These are phyloP conservation scores for Monilinia vaccinii-corymbosi DNA, from an alignment of 2,329 filamentous ascomycete genomes.

Conservation along the genomic window DNA sequence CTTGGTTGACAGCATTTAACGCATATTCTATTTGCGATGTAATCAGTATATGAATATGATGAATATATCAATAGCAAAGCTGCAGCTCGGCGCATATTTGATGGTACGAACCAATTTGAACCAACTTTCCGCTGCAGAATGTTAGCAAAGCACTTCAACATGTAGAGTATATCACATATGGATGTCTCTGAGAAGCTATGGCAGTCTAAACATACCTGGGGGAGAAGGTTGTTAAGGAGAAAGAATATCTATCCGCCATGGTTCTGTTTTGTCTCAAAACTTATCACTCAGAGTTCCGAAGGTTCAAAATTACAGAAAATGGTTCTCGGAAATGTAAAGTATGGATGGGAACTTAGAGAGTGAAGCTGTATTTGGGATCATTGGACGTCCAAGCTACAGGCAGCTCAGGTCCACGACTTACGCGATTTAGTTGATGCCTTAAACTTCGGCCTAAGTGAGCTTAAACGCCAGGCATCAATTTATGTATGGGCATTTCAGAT, in stretches of 20 bases:
- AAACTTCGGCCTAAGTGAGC: slow-evolving; percentile 3
- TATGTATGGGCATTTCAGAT: not conserved
- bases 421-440: slow-evolving; percentile 14
- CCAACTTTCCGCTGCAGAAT: slow-evolving; percentile 78
- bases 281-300: slow-evolving; percentile 1
- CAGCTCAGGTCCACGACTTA: slow-evolving; percentile 14
- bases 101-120: slow-evolving; percentile 73
- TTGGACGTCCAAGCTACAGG: slow-evolving; percentile 14
- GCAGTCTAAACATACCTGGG: slow-evolving; percentile 64
- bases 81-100: slow-evolving; percentile 6
- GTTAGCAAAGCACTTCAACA: slow-evolving; percentile 18
- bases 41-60: slow-evolving; percentile 16
- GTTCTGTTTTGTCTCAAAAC: slow-evolving; percentile 24
- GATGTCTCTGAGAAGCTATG: slow-evolving; percentile 15
- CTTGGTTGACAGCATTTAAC: slow-evolving; percentile 97
- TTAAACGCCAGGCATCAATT: slow-evolving; percentile 2
- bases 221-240: slow-evolving; percentile 98
- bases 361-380: slow-evolving; percentile 16
- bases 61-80: slow-evolving; percentile 10
- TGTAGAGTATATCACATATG: slow-evolving; percentile 11
- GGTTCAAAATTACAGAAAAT: not conserved
- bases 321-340: slow-evolving; percentile 6
- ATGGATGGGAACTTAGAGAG: slow-evolving; percentile 3
- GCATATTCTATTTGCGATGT: slow-evolving; percentile 70
- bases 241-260: slow-evolving; percentile 99